Evolutionary conservation across 2,329 filamentous ascomycete genomes (phyloP).

Genomic region (Diplodia intermedia): DNA sequence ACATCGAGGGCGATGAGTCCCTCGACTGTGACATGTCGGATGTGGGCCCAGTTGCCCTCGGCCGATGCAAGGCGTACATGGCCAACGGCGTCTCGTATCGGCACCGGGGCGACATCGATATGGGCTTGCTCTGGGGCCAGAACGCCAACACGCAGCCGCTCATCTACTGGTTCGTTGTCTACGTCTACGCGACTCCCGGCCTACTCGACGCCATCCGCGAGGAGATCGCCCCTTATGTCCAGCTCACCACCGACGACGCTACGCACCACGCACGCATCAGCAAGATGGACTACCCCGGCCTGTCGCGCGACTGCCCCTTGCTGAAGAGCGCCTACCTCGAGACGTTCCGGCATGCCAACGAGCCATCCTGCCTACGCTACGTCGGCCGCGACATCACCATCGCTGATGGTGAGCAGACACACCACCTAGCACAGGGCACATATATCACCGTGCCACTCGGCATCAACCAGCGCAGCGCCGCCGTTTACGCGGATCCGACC

Average conservation of each 20-base stretch:
- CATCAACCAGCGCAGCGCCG: conserved; percentile 26
- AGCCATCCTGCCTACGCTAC: conserved; percentile 31
- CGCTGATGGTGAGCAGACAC: conserved; percentile 39
- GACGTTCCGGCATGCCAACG: conserved; percentile 44
- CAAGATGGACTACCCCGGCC: conserved; percentile 22
- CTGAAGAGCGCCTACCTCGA: conserved; percentile 50
- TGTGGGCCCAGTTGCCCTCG: conserved; percentile 44
- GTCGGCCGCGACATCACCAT: conserved; percentile 44
- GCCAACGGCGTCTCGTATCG: conserved; percentile 38
- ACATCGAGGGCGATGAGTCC: conserved; percentile 39
- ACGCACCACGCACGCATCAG: not conserved
- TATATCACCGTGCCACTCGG: conserved; percentile 26
- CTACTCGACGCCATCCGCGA: conserved; percentile 42
- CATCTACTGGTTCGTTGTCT: conserved; percentile 49
- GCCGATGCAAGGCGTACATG: conserved; percentile 43
- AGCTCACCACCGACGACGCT: conserved; percentile 34
- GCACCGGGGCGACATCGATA: conserved; percentile 43
- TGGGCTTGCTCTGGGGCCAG: conserved; percentile 61
- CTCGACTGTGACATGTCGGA: conserved; percentile 47
- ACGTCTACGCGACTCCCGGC: conserved; percentile 40
- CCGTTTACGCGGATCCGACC: conserved; percentile 29
- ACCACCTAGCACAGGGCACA: conserved; percentile 10
- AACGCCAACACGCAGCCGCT: conserved; percentile 59
- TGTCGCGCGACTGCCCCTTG: conserved; percentile 41
- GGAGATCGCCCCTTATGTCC: conserved; percentile 45